A percentile compares a stretch with the other conserved stretches of the same genome.
Conservation (phyloP, 306 rosid genomes). For the Chamaecrista fasciculata region DNA sequence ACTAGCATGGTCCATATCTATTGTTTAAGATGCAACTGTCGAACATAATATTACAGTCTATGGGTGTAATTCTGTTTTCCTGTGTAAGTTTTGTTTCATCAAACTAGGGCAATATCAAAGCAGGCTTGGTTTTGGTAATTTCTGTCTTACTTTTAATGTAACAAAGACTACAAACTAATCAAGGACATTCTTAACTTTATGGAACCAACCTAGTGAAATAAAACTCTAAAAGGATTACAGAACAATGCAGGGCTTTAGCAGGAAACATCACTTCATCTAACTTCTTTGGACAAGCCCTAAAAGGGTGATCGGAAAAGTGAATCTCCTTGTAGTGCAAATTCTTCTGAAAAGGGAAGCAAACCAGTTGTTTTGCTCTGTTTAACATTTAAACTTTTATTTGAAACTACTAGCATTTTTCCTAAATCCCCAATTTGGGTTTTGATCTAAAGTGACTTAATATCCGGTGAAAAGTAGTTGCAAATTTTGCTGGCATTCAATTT, state of each 20-base stretch:
- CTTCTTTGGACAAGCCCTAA: not conserved
- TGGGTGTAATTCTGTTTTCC: not conserved
- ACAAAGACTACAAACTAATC: not conserved
- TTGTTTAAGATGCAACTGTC: not conserved
- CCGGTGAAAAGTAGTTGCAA: not conserved
- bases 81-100: not conserved
- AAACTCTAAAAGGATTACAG: not conserved
- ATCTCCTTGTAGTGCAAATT: not conserved
- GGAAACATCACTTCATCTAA: not conserved
- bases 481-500: not conserved
- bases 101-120: not conserved
- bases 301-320: not conserved
- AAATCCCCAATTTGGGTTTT: not conserved
- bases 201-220: not conserved
- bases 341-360: not conserved
- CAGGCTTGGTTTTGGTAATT: not conserved
- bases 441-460: not conserved
- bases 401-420: not conserved
- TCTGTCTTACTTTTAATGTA: not conserved
- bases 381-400: not conserved
- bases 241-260: not conserved
- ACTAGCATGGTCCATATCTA: not conserved
- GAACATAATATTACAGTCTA: not conserved
- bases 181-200: not conserved
- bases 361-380: not conserved